phyloP scores from a whole-genome alignment of 2,329 filamentous ascomycete genomes.

The Pseudonectria foliicola region DNA sequence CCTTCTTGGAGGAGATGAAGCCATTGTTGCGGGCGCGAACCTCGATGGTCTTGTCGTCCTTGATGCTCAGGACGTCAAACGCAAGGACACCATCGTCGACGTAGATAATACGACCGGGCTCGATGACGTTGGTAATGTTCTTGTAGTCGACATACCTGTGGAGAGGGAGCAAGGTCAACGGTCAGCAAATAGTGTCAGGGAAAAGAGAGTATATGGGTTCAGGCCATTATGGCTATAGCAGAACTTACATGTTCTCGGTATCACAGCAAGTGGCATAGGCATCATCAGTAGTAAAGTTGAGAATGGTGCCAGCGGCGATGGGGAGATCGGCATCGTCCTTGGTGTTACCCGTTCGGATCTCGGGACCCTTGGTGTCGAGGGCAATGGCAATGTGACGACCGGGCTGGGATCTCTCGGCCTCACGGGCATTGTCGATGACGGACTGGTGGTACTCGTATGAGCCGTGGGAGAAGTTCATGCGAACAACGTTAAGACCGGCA shows the following conservation, averaged over 20 bases:
- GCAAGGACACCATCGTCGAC: slow-evolving; percentile 97
- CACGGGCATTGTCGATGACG: slow-evolving; percentile 91
- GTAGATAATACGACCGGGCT: slow-evolving; percentile 87
- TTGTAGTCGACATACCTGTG: slow-evolving; percentile 96
- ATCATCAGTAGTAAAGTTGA: slow-evolving; percentile 97
- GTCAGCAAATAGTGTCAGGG: neutral
- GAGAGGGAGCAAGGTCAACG: neutral
- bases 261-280: slow-evolving; percentile 78
- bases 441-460: slow-evolving; percentile 94
- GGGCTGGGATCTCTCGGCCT: slow-evolving; percentile 68
- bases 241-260: slow-evolving; percentile 82
- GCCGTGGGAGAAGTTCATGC: slow-evolving; percentile 94
- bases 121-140: slow-evolving; percentile 99
- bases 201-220: slow-evolving; percentile 2
- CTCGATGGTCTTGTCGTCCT: slow-evolving; percentile 82
- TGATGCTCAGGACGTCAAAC: slow-evolving; percentile 83
- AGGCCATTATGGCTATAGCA: neutral
- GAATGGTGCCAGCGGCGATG: slow-evolving; percentile 71
- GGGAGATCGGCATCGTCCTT: slow-evolving; percentile 86
- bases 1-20: slow-evolving; percentile 98
- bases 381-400: slow-evolving; percentile 94
- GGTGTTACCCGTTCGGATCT: slow-evolving; percentile 57
- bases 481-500: slow-evolving; percentile 92
- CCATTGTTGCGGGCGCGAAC: slow-evolving; percentile 92
- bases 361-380: slow-evolving; percentile 64